phyloP scores from a whole-genome alignment of 441 rosid species.

The Aquilaria agallochum region DNA sequence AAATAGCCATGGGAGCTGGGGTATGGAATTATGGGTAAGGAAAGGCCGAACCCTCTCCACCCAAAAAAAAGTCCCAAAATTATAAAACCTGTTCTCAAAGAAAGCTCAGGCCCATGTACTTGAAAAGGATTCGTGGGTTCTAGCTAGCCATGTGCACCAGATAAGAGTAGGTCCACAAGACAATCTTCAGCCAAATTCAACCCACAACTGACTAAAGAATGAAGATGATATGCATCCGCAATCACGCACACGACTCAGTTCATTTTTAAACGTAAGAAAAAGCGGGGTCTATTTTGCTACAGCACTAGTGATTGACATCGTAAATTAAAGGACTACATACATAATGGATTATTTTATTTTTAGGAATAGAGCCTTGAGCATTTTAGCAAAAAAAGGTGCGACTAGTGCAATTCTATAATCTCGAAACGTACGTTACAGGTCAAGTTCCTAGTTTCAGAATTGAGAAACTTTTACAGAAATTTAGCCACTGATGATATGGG shows the following conservation, averaged over 20 bases:
- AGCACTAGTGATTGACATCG: too few species aligned
- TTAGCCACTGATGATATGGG: too few species aligned
- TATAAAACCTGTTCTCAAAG: conserved; percentile 24
- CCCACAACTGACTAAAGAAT: conserved; percentile 14
- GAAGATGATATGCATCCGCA: too few species aligned
- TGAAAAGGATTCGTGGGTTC: conserved; percentile 33
- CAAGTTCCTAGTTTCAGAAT: too few species aligned
- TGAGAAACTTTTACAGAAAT: too few species aligned
- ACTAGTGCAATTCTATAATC: too few species aligned
- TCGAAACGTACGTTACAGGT: too few species aligned
- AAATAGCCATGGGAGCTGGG: conserved; percentile 16
- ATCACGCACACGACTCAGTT: not conserved
- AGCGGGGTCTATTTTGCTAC: too few species aligned
- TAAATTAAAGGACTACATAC: too few species aligned
- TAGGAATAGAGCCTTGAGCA: too few species aligned
- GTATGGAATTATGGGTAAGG: conserved; percentile 18
- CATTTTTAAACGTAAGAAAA: not conserved
- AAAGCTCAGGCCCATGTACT: conserved; percentile 35
- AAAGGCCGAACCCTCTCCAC: conserved; percentile 31
- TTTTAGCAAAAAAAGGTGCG: too few species aligned
- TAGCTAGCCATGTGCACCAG: conserved; percentile 30
- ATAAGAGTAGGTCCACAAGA: conserved; percentile 35
- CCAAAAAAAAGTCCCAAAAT: conserved; percentile 14
- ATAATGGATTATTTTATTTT: too few species aligned
- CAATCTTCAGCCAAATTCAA: conserved; percentile 21